Conservation (phyloP, 1,139 yeast species). For the Arxiozyma slooffiae region DNA sequence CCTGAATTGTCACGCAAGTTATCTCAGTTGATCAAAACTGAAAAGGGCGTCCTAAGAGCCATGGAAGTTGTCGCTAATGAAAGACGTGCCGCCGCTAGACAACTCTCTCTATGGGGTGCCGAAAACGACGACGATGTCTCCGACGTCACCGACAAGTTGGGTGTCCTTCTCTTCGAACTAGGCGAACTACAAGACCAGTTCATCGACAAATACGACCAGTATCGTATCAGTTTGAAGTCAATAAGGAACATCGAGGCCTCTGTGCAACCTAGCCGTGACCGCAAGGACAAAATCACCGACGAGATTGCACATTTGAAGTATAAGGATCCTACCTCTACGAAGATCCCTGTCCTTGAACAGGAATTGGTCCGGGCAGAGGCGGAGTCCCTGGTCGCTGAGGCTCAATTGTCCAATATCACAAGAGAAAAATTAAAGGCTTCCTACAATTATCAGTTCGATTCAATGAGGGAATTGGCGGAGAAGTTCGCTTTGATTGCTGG, state of each 20-base stretch:
- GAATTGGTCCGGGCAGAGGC: conserved; percentile 87
- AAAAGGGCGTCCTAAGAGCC: conserved; percentile 71
- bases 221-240: conserved; percentile 70
- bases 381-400: conserved; percentile 82
- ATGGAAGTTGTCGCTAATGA: conserved; percentile 70
- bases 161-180: conserved; percentile 69
- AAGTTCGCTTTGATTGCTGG: conserved; percentile 81
- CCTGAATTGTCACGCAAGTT: conserved; percentile 72
- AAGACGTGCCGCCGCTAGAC: conserved; percentile 76
- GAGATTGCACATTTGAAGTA: conserved; percentile 74
- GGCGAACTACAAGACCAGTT: conserved; percentile 85
- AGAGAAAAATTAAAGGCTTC: conserved; percentile 83
- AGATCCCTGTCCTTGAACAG: conserved; percentile 73
- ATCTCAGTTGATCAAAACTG: conserved; percentile 70
- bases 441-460: conserved; percentile 73
- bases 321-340: conserved; percentile 78
- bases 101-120: conserved; percentile 77
- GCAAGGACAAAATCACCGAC: conserved; percentile 77
- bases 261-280: conserved; percentile 79
- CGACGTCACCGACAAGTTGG: conserved; percentile 78
- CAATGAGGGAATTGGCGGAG: conserved; percentile 73
- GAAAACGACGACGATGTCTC: conserved; percentile 76
- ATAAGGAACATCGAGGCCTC: conserved; percentile 80
- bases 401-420: conserved; percentile 78
- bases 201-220: conserved; percentile 78